Conservation (phyloP, 192 early-diverging fungal species). For the Coemansia erecta region DNA sequence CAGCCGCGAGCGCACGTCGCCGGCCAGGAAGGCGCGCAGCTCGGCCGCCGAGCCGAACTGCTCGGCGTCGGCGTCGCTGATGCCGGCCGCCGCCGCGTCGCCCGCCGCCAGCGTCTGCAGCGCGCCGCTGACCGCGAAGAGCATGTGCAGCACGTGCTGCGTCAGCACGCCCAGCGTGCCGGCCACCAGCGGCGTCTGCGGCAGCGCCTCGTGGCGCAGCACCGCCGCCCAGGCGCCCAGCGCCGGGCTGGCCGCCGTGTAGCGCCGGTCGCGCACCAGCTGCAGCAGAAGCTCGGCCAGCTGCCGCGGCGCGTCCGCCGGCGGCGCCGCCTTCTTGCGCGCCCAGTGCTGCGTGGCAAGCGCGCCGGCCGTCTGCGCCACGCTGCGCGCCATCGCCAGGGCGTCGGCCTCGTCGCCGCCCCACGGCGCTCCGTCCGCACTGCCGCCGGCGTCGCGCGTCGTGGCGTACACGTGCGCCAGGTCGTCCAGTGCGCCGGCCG, state of each 20-base stretch:
- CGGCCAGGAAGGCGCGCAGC: conserved; percentile 28
- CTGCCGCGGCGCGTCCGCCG: conserved; percentile 4
- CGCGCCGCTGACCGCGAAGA: conserved; percentile 30
- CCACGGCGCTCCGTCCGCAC: not conserved
- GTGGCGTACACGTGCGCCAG: conserved; percentile 20
- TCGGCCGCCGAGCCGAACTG: conserved; percentile 32
- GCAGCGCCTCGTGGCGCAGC: conserved; percentile 21
- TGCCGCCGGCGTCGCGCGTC: conserved; percentile 6
- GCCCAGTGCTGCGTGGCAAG: conserved; percentile 42
- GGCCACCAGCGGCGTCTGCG: conserved; percentile 15
- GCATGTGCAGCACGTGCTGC: conserved; percentile 24
- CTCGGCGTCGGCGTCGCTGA: conserved; percentile 30
- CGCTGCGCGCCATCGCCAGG: conserved; percentile 12
- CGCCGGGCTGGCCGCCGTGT: conserved; percentile 27
- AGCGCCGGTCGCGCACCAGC: conserved; percentile 24
- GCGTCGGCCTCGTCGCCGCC: conserved; percentile 35
- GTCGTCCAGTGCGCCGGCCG: conserved; percentile 6
- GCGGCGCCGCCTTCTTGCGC: conserved; percentile 27
- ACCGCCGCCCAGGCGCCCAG: conserved; percentile 31
- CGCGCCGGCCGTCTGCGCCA: conserved; percentile 15
- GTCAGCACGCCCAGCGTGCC: conserved; percentile 26
- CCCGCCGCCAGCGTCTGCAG: conserved; percentile 11
- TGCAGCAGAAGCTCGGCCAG: conserved; percentile 32
- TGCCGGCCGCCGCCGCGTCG: not conserved
- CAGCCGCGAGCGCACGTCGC: conserved; percentile 35